These are phyloP conservation scores for Colletotrichum noveboracense DNA, from an alignment of 2,329 filamentous ascomycete species.

Conservation along the genomic window DNA sequence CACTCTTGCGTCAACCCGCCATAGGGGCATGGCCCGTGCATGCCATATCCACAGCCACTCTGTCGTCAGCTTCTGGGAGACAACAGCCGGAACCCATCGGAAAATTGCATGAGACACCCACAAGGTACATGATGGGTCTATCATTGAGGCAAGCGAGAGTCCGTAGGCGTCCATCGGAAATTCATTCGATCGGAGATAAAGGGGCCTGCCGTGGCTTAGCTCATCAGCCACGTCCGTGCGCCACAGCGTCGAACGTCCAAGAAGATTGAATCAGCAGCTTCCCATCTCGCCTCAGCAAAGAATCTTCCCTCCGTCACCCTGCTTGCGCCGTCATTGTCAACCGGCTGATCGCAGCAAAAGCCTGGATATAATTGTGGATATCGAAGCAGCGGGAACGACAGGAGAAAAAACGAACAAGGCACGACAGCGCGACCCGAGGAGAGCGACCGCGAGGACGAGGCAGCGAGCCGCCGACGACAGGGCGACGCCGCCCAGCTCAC, in stretches of 20 bases:
- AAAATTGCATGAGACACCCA: neutral
- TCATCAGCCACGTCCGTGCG: neutral
- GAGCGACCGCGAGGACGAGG: neutral
- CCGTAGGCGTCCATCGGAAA: neutral
- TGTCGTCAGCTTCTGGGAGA: neutral
- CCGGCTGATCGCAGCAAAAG: neutral
- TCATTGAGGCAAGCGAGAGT: neutral
- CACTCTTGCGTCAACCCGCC: neutral
- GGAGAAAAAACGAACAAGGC: neutral
- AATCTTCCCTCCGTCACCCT: neutral
- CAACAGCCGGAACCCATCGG: neutral
- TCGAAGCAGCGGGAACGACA: neutral
- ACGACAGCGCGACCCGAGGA: neutral
- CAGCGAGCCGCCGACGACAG: neutral
- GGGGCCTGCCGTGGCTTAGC: neutral
- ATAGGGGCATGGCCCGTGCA: neutral
- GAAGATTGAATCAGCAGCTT: constrained; percentile 8
- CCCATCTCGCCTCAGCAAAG: neutral
- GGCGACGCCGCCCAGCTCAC: neutral
- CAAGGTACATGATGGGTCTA: neutral
- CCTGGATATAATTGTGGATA: neutral
- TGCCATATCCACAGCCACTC: neutral
- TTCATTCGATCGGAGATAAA: neutral
- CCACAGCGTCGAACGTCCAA: constrained; percentile 4
- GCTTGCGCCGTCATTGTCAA: neutral